Percentiles rank a stretch among this genome's conserved stretches.
Evolutionary conservation across 164 flowering plant species (phyloP).

Genomic region (Akebia trifoliata): DNA sequence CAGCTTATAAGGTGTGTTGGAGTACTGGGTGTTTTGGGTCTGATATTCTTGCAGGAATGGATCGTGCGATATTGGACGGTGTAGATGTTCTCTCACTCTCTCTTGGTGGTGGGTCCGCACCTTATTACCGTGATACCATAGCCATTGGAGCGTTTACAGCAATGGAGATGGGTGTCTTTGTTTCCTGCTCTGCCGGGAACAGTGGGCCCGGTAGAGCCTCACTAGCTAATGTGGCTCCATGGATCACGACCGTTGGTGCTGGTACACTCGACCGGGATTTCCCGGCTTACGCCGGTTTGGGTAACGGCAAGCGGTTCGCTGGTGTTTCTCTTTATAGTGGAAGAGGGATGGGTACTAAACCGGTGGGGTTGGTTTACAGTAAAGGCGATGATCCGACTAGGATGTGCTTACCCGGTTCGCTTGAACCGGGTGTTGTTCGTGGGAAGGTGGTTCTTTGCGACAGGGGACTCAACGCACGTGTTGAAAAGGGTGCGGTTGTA

Average conservation of each 20-base stretch:
- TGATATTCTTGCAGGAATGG: constrained; percentile 82
- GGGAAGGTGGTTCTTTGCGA: constrained; percentile 90
- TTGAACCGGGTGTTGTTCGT: constrained; percentile 39
- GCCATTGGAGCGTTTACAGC: constrained; percentile 79
- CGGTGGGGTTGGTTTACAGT: constrained; percentile 43
- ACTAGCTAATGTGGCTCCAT: constrained; percentile 71
- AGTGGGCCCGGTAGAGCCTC: constrained; percentile 57
- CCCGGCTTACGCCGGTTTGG: constrained; percentile 59
- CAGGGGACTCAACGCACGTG: constrained; percentile 70
- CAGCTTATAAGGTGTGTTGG: constrained; percentile 83
- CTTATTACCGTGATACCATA: constrained; percentile 58
- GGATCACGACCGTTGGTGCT: constrained; percentile 91
- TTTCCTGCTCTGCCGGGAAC: constrained; percentile 87
- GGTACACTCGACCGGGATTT: constrained; percentile 85
- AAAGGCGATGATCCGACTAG: constrained; percentile 31
- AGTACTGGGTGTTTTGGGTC: constrained; percentile 64
- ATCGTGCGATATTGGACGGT: constrained; percentile 63
- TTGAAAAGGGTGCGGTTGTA: constrained; percentile 75
- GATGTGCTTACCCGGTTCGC: constrained; percentile 67
- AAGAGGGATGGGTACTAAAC: constrained; percentile 44
- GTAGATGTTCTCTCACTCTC: constrained; percentile 83
- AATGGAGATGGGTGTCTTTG: constrained; percentile 67
- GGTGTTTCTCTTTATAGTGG: constrained; percentile 88
- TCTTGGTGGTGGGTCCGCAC: constrained; percentile 68
- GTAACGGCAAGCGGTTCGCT: constrained; percentile 30